These are phyloP conservation scores for Ustilago curta DNA, from an alignment of 1,284 basidiomycete genomes.

Conservation along the genomic window DNA sequence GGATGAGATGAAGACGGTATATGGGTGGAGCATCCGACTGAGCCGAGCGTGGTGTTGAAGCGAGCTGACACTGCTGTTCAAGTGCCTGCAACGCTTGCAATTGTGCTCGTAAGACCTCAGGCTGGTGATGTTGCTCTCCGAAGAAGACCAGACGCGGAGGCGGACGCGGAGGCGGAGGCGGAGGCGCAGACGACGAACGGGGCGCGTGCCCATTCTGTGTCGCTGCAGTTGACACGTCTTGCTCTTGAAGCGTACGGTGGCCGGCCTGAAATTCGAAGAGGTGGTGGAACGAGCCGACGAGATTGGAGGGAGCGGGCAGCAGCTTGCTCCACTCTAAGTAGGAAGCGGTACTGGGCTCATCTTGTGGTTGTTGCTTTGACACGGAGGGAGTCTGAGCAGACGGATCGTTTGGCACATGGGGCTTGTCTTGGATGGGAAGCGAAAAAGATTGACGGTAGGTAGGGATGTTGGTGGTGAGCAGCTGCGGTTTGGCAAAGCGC, in stretches of 20 bases:
- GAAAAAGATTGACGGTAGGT: conserved; percentile 50
- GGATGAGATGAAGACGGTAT: conserved; percentile 49
- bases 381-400: not conserved
- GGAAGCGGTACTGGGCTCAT: conserved; percentile 8
- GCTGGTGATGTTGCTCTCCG: conserved; percentile 64
- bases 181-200: conserved; percentile 21
- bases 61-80: conserved; percentile 26
- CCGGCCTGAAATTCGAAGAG: conserved; percentile 5
- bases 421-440: conserved; percentile 4
- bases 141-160: conserved; percentile 53
- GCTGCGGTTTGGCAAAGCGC: conserved; percentile 35
- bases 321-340: conserved; percentile 45
- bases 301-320: conserved; percentile 29
- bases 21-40: conserved; percentile 8
- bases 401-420: not conserved
- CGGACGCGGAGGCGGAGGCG: conserved; percentile 34
- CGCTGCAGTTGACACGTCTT: not conserved
- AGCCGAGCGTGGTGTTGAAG: not conserved
- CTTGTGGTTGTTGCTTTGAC: not conserved
- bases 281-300: conserved; percentile 33
- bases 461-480: conserved; percentile 31
- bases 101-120: conserved; percentile 53
- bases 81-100: conserved; percentile 48
- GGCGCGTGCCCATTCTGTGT: not conserved
- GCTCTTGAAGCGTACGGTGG: not conserved